Evolutionary conservation across 352 stramenopile species (phyloP), one percentile per base, ranked within the genome.

Genomic region (Thalassiosira exigua): DNA sequence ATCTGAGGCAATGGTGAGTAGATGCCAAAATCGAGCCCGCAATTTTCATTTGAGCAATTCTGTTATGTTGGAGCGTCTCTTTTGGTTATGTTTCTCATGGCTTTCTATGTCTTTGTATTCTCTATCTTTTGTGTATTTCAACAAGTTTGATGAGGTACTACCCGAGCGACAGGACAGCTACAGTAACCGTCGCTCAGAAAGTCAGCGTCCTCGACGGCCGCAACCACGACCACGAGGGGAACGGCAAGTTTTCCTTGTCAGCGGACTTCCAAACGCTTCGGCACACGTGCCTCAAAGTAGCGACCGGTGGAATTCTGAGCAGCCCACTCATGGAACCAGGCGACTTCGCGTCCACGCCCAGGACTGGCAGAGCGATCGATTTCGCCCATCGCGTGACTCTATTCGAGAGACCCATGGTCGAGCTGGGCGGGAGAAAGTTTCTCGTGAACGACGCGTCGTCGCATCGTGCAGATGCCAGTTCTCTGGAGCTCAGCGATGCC

Each of bases 131-230:
- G n/a, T n/a, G n/a, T n/a, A n/a, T n/a, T n/a, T n/a, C n/a, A n/a
- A n/a, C n/a, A n/a, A n/a, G n/a, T n/a, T n/a, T 91, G 4, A 65
- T 94, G 22, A 86, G 79, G 44, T 94, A 92, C 44, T 92, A 89
- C 66, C 89, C 89, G 1, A 91, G 73, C 65, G 85, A 92, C 65
- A 81, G 81, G 54, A 92, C 85, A 22, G 89, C 89, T 36, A 66
- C 73, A 4, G 82, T 92, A 12, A 69, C 64, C 39, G 54, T 88
- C 61, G 72, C 82, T 26, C 80, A 86, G n/a, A 79, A 91, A 57
- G 68, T 71, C 3, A 62, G 59, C 26, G 85, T 87, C 54, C 33
- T 92, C 19, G 88, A 93, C 68, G 46, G 80, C 11, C 58, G 88
- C 19, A 79, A 82, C 69, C 44, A 66, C 33, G 77, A 86, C 36